A percentile compares a stretch with the other conserved stretches of the same genome.
phyloP scores from a whole-genome alignment of 2,329 filamentous ascomycete species.

The Rosellinia necatrix region DNA sequence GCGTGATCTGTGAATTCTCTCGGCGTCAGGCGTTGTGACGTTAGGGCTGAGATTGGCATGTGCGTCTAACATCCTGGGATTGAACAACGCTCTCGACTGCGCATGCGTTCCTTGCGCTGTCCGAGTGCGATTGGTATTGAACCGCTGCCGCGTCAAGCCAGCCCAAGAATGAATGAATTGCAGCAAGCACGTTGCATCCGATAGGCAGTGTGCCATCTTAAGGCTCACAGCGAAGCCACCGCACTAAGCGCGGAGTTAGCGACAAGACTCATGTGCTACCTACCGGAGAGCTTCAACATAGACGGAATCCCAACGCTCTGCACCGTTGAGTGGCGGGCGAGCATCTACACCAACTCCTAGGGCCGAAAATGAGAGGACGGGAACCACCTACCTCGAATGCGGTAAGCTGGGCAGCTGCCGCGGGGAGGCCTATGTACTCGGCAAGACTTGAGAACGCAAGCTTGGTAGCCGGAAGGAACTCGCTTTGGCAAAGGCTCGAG shows the following conservation, averaged over 20 bases:
- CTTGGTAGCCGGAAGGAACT: constrained; percentile 41
- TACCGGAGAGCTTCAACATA: background rate
- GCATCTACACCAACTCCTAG: too few species aligned
- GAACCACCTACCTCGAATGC: constrained; percentile 19
- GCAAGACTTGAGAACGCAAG: constrained; percentile 43
- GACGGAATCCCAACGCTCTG: background rate
- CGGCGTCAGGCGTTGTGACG: constrained; percentile 32
- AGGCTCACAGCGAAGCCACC: constrained; percentile 49
- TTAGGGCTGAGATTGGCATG: constrained; percentile 38
- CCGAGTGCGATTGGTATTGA: constrained; percentile 5
- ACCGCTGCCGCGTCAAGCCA: constrained; percentile 33
- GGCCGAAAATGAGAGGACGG: background rate
- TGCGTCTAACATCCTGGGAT: constrained; percentile 46
- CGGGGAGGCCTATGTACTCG: constrained; percentile 38
- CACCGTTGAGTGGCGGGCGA: background rate
- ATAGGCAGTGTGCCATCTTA: constrained; percentile 50
- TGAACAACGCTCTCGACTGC: constrained; percentile 39
- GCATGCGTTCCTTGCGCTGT: too few species aligned
- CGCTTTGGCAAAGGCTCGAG: constrained; percentile 41
- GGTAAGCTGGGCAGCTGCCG: constrained; percentile 45
- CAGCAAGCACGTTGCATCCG: constrained; percentile 50
- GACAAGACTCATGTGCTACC: background rate
- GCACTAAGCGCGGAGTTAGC: constrained; percentile 40
- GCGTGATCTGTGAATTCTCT: constrained; percentile 39
- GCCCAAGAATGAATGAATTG: constrained; percentile 51